phyloP scores from a whole-genome alignment of 2,329 filamentous ascomycete species.

The Colletotrichum destructivum region DNA sequence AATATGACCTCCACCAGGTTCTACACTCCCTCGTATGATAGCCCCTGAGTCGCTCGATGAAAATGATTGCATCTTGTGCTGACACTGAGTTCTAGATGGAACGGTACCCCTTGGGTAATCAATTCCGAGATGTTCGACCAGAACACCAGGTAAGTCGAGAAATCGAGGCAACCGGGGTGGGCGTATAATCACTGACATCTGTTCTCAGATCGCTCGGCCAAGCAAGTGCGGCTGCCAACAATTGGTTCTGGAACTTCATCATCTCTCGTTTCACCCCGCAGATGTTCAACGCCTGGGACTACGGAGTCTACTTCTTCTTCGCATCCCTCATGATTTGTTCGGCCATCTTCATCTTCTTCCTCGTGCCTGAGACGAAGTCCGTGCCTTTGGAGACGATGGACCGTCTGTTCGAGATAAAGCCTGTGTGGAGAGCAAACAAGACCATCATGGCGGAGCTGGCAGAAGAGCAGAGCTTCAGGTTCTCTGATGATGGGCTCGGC shows the following conservation, averaged over 20 bases:
- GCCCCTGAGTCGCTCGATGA: neutral
- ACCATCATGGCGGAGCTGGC: slow-evolving; percentile 61
- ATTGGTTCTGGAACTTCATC: slow-evolving; percentile 83
- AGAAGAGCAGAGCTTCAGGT: slow-evolving; percentile 54
- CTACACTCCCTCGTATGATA: slow-evolving; percentile 71
- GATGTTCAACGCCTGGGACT: slow-evolving; percentile 73
- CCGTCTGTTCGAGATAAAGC: slow-evolving; percentile 68
- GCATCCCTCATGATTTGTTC: slow-evolving; percentile 73
- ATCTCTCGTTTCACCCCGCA: slow-evolving; percentile 77
- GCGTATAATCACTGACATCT: slow-evolving; percentile 57
- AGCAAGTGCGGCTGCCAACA: slow-evolving; percentile 78
- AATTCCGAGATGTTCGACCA: slow-evolving; percentile 84
- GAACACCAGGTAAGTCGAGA: slow-evolving; percentile 56
- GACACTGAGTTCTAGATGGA: slow-evolving; percentile 62
- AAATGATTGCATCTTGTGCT: neutral
- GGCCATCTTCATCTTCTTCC: slow-evolving; percentile 72
- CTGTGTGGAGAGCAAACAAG: slow-evolving; percentile 60
- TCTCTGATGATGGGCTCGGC: slow-evolving; percentile 46
- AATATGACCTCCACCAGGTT: slow-evolving; percentile 57
- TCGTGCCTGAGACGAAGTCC: slow-evolving; percentile 77
- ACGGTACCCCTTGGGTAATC: slow-evolving; percentile 82
- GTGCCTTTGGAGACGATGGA: slow-evolving; percentile 78
- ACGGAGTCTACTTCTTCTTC: slow-evolving; percentile 80
- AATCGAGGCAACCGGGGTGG: neutral
- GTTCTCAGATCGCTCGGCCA: slow-evolving; percentile 71